Evolutionary conservation across 2,329 filamentous ascomycete genomes (phyloP), one percentile per base, ranked within the genome.

Genomic region (Diaporthe citriasiana): DNA sequence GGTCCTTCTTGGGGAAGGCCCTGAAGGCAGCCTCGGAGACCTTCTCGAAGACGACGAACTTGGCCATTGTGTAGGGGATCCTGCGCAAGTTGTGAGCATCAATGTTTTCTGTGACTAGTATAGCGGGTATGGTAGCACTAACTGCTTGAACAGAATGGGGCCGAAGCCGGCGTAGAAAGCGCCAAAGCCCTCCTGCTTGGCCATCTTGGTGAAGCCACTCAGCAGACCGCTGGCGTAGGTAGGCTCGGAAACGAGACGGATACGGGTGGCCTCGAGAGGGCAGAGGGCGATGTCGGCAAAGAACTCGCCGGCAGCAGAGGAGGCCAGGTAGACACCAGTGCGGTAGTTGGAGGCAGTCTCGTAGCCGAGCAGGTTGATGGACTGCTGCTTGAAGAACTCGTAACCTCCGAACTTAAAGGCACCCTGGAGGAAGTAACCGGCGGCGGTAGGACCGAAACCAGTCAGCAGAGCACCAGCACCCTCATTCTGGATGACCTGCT

Each of bases 331-430:
- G 86, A 96, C 92, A 78, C 91, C 91, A 76, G 93, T 95, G 80
- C 93, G 91, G 91, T 95, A 94, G 85, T 94, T 90, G 80, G 89
- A 89, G 80, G 94, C 94, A 78, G 88, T 91, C 86, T 95, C 93
- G 83, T 92, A 92, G 82, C 95, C 95, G 81, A 97, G 86, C 77
- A 89, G 76, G 89, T 94, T 93, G 86, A 97, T 97, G 83, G 88
- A 91, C 87, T 97, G 93, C 88, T 95, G 91, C 93, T 97, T 97
- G 93, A 97, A 97, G 88, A 97, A 93, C 88, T 97, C 95, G 86
- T 97, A 97, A 84, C 95, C 95, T 85, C 95, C 95, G 85, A 97
- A 97, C 89, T 97, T 97, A 90, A 97, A 92, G 81, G 94, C 93
- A 83, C 95, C 94, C 88, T 97, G 94, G 81, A 97, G 92, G 92